Evolutionary conservation across 345 rosid genomes (phyloP), one percentile per base, ranked within the genome.

Genomic region (Passiflora organensis): DNA sequence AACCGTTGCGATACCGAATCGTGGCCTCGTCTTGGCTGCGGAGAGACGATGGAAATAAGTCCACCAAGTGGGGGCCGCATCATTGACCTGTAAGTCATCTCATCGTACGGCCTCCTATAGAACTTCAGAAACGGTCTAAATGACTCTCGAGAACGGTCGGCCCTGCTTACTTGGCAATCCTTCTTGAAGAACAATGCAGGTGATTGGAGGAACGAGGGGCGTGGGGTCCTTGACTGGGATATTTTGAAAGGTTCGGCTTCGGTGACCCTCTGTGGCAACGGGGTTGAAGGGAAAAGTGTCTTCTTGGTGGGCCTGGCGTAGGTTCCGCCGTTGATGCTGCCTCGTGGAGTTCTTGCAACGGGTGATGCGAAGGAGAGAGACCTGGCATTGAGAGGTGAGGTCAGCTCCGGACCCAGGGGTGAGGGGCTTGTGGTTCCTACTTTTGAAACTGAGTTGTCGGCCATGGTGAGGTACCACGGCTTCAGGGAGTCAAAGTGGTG

Each of bases 1-100:
- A 80, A 93, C 72, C 99, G 91, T 69, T 93, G 99, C 2, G 99
- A 89, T 59, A 78, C 77, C 0, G 97, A 89, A 80, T 82, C 63
- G 82, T 86, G 91, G 67, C 88, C 89, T 48, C 84, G 83, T 60
- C 50, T 84, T 53, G 72, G 43, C 13, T 83, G 77, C 0, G 96
- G 82, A 3, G 95, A 75, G 55, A 89, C 88, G n/a, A 85, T 83
- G 25, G 96, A 93, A 45, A 85, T 77, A 15, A 93, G 80, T n/a
- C 99, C 96, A 9, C 95, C 95, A 0, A 81, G 78, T 56, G 97
- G 97, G 32, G 95, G 89, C 72, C 83, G 63, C 80, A 93, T 79
- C 80, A 80, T 93, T 37, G 96, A 84, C 78, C 91, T 76, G 43
- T 93, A 93, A 13, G 85, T 66, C 82, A 81, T 85, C 87, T 93